These are phyloP conservation scores for Artemisia argyi DNA, from an alignment of 129 eudicot genomes.

Conservation along the genomic window DNA sequence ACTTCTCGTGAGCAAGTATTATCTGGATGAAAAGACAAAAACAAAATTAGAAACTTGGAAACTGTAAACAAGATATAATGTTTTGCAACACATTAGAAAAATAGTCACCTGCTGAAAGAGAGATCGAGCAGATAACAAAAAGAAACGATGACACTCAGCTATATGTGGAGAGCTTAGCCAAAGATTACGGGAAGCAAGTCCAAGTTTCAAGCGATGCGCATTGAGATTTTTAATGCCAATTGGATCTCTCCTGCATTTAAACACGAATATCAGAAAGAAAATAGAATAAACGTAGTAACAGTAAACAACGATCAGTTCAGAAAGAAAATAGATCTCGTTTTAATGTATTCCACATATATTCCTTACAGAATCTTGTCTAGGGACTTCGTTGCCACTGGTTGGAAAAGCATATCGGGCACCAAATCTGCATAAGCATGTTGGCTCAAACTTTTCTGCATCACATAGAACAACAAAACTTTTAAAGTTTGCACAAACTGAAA, in stretches of 20 bases:
- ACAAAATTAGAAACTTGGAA: slow-evolving; percentile 6
- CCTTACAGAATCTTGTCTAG: slow-evolving; percentile 60
- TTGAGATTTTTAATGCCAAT: slow-evolving; percentile 53
- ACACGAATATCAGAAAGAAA: slow-evolving; percentile 6
- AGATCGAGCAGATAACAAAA: slow-evolving; percentile 51
- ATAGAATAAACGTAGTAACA: background rate
- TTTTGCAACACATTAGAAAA: background rate
- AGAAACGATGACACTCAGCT: slow-evolving; percentile 35
- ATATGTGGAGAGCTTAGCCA: slow-evolving; percentile 56
- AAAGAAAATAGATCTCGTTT: too few relatives aligned
- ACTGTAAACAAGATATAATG: slow-evolving; percentile 4
- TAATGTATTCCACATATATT: background rate
- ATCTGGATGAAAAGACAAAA: slow-evolving; percentile 47
- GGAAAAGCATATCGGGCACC: slow-evolving; percentile 66
- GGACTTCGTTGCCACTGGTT: slow-evolving; percentile 57
- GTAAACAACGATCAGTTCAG: background rate
- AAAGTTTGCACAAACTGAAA: slow-evolving; percentile 1
- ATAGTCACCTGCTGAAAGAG: slow-evolving; percentile 68
- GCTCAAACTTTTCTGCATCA: slow-evolving; percentile 40
- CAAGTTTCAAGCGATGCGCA: slow-evolving; percentile 63
- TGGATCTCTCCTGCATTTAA: slow-evolving; percentile 38
- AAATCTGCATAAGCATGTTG: slow-evolving; percentile 34
- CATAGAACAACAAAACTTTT: background rate
- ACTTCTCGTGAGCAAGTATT: slow-evolving; percentile 67
- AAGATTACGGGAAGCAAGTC: slow-evolving; percentile 62